Evolutionary conservation across 108 stramenopile genomes (phyloP), one percentile per base, ranked within the genome.

Genomic region (Cyclotella atomus): DNA sequence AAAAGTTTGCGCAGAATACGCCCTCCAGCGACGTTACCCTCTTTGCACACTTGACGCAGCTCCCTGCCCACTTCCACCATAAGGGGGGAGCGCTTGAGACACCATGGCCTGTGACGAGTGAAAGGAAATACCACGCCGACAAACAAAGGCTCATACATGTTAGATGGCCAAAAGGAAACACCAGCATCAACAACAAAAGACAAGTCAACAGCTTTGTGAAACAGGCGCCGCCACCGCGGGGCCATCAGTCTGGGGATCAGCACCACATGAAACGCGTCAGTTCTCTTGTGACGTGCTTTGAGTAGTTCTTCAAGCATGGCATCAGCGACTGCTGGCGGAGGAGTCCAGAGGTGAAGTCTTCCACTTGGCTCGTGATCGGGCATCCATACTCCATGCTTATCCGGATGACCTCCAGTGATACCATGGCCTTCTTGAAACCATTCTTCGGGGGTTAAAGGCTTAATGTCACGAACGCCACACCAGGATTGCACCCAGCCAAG

Each of bases 1-100:
- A 72, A 65, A 61, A 81, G 49, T 81, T 75, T 25, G 54, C 57
- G 60, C 73, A 81, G 41, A 81, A 81, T 27, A 81, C 33, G n/a
- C 73, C 73, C 30, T 53, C n/a, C 54, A 44, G n/a, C 44, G 24
- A 27, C 27, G 15, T 36, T n/a, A 65, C 65, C 32, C 24, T 59
- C 69, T 41, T 34, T 30, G 61, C 36, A 29, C 79, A 81, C 1
- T 59, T 47, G 2, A 14, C 23, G 30, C 73, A 81, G 23, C 4
- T 36, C 0, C 55, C 57, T 49, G 9, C 41, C 79, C 68, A 75
- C 1, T 61, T 43, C 73, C 68, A 75, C 35, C 55, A 81, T 17
- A 8, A 49, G 20, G 17, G 73, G 45, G 27, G 68, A 38, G 43
- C 69, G 12, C 4, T 41, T 32, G 59, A 70, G 50, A 32, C 61